Conservation (phyloP, 768 basidiomycete genomes). For the Amanita pseudoporphyria region DNA sequence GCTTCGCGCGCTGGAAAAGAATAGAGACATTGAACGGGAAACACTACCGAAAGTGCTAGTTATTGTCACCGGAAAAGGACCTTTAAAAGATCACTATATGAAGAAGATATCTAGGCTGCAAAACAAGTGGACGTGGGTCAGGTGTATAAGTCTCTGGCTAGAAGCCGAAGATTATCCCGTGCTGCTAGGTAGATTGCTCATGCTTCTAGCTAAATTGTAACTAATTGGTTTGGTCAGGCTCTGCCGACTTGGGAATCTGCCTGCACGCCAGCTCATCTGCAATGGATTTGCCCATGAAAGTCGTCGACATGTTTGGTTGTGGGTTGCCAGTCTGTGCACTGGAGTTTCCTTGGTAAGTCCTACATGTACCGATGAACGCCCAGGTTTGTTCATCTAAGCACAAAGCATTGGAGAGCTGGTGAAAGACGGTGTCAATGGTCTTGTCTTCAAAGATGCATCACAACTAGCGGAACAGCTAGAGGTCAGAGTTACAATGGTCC, state of each 20-base stretch:
- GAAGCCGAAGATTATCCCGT: constrained; percentile 85
- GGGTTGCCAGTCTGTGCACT: constrained; percentile 89
- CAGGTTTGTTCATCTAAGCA: background rate
- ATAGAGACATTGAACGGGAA: constrained; percentile 7
- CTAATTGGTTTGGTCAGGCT: constrained; percentile 36
- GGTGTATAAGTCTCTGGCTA: constrained; percentile 79
- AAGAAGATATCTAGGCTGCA: constrained; percentile 48
- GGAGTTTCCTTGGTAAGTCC: constrained; percentile 70
- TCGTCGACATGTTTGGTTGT: constrained; percentile 99
- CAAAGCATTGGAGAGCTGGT: constrained; percentile 80
- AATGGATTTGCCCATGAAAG: constrained; percentile 95
- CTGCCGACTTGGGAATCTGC: constrained; percentile 86
- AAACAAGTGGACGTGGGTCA: constrained; percentile 65
- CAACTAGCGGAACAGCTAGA: constrained; percentile 68
- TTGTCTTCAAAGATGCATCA: constrained; percentile 56
- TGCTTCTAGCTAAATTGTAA: background rate
- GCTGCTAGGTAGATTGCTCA: constrained; percentile 49
- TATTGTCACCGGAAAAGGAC: constrained; percentile 88
- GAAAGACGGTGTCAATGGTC: constrained; percentile 74
- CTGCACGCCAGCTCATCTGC: constrained; percentile 87
- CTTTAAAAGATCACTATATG: constrained; percentile 69
- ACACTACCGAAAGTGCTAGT: constrained; percentile 70
- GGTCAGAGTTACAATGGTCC: constrained; percentile 28
- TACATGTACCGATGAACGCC: background rate
- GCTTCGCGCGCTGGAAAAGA: constrained; percentile 29